Base-by-base conservation (phyloP, 305 asterid species). In the Fraxinus floribunda region DNA sequence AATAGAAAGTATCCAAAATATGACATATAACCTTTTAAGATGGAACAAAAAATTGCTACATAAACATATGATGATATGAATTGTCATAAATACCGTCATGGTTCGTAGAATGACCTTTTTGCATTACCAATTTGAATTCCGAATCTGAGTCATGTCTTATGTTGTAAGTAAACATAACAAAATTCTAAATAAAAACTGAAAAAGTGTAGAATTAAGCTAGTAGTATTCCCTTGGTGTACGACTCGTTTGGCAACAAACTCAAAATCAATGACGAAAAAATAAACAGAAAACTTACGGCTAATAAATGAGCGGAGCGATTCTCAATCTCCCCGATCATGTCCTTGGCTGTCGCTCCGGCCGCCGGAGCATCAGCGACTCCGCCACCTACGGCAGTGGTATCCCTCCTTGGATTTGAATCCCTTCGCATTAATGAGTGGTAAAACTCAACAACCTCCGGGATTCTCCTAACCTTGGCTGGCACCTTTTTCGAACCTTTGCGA, bases 251-350 rank as follows among this genome's bases (percentile, higher is more conserved):
- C 39, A 36, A 36, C 1, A 78, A 82, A 41, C 76, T 34, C 41
- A 34, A 44, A 83, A 52, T 80, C 81, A 79, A 62, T 75, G 80
- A 80, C 82, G 52, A 55, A 72, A 81, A 30, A n/a, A 55, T 24
- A 22, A 36, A 80, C 0, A 24, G 36, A 2, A 80, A 79, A 90
- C 97, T 91, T 89, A 96, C 98, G n/a, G 99, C 99, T 9, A 93
- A 93, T 80, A 94, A 84, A 88, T 96, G 93, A 0, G 96, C 85
- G 1, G 99, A 96, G 36, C 99, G 99, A 83, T 96, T 96, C 91
- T 93, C 98, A 72, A 96, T 96, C 83, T 96, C 98, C 75, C 98
- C 98, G 41, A 96, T 96, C 99, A 96, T 96, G 77, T 96, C 98
- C 90, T 93, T 94, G 7, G 98, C 90, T 86, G 92, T 86, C 5